phyloP scores from a whole-genome alignment of 768 basidiomycete genomes.

The Asterophora parasitica region DNA sequence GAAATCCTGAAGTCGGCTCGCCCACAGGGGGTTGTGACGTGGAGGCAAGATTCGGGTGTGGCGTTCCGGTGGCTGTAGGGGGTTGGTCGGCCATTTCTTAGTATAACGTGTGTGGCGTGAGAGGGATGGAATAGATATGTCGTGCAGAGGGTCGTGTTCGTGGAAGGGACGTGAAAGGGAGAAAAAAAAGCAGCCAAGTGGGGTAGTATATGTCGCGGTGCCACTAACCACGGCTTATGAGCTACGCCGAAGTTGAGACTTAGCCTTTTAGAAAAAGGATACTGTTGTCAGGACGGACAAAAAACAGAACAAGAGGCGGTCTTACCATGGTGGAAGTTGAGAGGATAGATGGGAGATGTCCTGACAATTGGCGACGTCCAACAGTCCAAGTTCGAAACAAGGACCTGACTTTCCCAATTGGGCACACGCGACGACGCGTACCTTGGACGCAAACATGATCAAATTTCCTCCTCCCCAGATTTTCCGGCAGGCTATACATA shows the following conservation, averaged over 20 bases:
- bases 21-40: background rate
- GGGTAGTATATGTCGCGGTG: background rate
- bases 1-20: background rate
- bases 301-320: constrained; percentile 7
- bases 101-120: constrained; percentile 2
- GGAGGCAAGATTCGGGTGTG: constrained; percentile 3
- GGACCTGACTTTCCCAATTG: constrained; percentile 8
- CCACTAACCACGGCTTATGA: constrained; percentile 1
- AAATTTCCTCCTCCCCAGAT: constrained; percentile 8
- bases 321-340: constrained; percentile 9
- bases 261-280: constrained; percentile 4
- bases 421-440: constrained; percentile 17
- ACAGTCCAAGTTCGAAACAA: constrained; percentile 14
- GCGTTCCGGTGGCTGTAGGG: background rate
- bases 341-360: background rate
- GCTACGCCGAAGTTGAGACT: constrained; percentile 1
- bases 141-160: background rate
- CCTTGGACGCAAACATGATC: constrained; percentile 13
- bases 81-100: background rate
- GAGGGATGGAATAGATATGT: background rate
- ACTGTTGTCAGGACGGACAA: background rate
- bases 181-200: background rate
- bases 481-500: background rate
- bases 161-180: constrained; percentile 1
- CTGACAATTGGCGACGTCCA: constrained; percentile 6